Conservation (phyloP, 2,329 filamentous ascomycete species). For the Westerdykella aurantiaca region DNA sequence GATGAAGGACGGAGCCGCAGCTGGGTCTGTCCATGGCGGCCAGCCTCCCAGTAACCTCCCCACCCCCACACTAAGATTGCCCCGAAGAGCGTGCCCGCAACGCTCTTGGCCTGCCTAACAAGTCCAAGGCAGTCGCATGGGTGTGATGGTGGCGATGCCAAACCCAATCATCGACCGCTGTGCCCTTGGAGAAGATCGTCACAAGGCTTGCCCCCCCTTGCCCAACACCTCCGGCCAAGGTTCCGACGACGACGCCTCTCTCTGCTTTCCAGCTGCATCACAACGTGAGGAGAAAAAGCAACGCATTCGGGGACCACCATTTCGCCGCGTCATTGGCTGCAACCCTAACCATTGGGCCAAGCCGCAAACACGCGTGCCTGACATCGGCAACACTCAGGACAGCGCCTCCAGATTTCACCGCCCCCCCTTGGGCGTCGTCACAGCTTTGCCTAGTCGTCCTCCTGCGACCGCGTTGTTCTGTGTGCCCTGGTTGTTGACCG, state of each 20-base stretch:
- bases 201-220: constrained; percentile 28
- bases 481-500: constrained; percentile 26
- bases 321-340: constrained; percentile 24
- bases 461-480: constrained; percentile 16
- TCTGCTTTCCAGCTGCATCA: constrained; percentile 17
- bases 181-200: constrained; percentile 32
- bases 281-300: constrained; percentile 26
- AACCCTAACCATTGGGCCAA: constrained; percentile 12
- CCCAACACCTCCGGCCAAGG: constrained; percentile 28
- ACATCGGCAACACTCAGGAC: constrained; percentile 25
- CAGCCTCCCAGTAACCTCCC: constrained; percentile 23
- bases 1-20: constrained; percentile 22
- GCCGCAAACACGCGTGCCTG: constrained; percentile 31
- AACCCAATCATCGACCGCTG: constrained; percentile 24
- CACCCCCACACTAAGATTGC: constrained; percentile 36
- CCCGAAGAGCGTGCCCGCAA: constrained; percentile 28
- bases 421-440: constrained; percentile 23
- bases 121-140: constrained; percentile 16
- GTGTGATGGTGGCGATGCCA: constrained; percentile 26
- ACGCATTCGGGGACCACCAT: constrained; percentile 21
- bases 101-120: constrained; percentile 27
- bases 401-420: constrained; percentile 29
- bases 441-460: constrained; percentile 22
- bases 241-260: constrained; percentile 23
- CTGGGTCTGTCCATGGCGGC: constrained; percentile 14